Conservation (phyloP, 139 green algal species). For the Nannochloris sp. region DNA sequence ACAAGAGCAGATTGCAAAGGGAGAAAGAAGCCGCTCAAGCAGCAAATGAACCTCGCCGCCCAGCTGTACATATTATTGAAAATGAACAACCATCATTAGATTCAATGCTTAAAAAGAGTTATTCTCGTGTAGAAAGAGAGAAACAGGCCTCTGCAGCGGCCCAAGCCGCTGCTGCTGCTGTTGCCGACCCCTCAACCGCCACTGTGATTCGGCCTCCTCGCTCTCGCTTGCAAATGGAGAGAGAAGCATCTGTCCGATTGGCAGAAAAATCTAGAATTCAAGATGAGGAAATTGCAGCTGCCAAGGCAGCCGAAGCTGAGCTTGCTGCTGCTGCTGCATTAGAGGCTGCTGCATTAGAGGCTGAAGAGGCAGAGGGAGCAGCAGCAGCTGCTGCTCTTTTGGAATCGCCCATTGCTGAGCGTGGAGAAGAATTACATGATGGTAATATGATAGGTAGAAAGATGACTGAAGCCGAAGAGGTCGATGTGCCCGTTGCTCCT, state of each 20-base stretch:
- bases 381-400: too few relatives aligned
- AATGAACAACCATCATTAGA: background rate
- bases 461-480: too few relatives aligned
- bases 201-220: background rate
- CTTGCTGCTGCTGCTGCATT: too few relatives aligned
- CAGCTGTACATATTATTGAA: background rate
- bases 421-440: too few relatives aligned
- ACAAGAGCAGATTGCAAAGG: slow-evolving; percentile 8
- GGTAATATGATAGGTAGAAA: too few relatives aligned
- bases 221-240: slow-evolving; percentile 19
- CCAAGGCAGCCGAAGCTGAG: too few relatives aligned
- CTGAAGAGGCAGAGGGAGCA: too few relatives aligned
- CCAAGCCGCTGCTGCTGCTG: background rate
- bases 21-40: slow-evolving; percentile 11
- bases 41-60: background rate
- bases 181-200: background rate
- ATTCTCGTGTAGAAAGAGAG: background rate
- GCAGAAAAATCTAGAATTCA: background rate
- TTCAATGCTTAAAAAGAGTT: background rate
- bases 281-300: too few relatives aligned
- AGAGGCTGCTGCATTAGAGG: too few relatives aligned
- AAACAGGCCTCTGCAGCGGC: background rate
- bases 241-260: background rate
- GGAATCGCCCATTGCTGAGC: too few relatives aligned
- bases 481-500: too few relatives aligned